Conservation (phyloP, 352 stramenopile species). For the Phytophthora megakarya region DNA sequence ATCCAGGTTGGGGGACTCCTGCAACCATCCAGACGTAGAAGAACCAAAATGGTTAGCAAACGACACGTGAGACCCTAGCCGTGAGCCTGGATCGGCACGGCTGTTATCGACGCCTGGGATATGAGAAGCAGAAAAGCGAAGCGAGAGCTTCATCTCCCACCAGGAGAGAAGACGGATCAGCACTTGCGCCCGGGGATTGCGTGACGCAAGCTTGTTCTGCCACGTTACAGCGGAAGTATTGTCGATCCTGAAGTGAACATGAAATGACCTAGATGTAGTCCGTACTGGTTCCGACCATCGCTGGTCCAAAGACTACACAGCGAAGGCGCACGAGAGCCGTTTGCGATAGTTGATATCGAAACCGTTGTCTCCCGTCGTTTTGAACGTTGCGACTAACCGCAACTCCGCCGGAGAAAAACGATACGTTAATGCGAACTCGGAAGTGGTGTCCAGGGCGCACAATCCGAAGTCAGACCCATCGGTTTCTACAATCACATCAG, state of each 20-base stretch:
- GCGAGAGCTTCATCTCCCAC: background rate
- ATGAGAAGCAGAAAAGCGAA: constrained; percentile 8
- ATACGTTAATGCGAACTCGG: background rate
- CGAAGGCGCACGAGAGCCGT: constrained; percentile 9
- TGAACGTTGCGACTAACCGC: background rate
- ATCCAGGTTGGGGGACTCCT: background rate
- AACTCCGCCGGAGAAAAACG: background rate
- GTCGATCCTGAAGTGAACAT: constrained; percentile 27
- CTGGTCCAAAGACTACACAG: background rate
- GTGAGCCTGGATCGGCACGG: background rate
- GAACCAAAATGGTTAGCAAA: background rate
- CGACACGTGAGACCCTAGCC: background rate
- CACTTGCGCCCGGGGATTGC: constrained; percentile 12
- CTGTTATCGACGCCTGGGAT: background rate
- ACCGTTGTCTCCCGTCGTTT: background rate
- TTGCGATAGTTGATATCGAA: constrained; percentile 38
- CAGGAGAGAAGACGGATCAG: background rate
- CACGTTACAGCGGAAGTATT: constrained; percentile 12
- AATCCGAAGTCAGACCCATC: constrained; percentile 13
- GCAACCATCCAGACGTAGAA: background rate
- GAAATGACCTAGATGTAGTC: background rate
- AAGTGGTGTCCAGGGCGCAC: background rate
- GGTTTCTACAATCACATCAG: background rate
- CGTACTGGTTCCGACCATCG: background rate
- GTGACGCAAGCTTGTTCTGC: background rate